These are phyloP conservation scores for Solanum neorickii DNA, from an alignment of 257 asterid species.

Conservation along the genomic window DNA sequence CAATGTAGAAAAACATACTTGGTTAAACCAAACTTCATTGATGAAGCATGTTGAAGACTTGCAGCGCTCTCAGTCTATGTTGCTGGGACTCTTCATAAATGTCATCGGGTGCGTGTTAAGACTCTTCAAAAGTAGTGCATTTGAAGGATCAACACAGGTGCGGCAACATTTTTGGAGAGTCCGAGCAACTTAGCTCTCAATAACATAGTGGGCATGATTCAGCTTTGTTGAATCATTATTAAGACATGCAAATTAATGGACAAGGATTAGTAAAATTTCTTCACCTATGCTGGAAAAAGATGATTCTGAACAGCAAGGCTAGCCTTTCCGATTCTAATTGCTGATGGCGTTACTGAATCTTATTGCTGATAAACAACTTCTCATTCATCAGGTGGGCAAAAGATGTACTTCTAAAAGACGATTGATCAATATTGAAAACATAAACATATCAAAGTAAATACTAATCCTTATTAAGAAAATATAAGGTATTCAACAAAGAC, in stretches of 20 bases:
- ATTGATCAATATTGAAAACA: not conserved
- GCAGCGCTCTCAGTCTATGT: not conserved
- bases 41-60: not conserved
- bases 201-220: not conserved
- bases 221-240: not conserved
- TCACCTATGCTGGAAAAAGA: not conserved
- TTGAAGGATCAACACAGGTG: not conserved
- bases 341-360: not conserved
- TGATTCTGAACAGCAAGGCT: not conserved
- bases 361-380: not conserved
- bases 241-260: not conserved
- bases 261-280: not conserved
- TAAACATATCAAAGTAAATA: not conserved
- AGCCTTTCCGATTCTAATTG: not conserved
- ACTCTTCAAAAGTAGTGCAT: not conserved
- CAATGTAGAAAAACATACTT: not conserved
- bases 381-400: not conserved
- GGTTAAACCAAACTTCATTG: not conserved
- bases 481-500: constrained; percentile 53
- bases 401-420: not conserved
- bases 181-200: not conserved
- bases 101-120: not conserved
- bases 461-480: constrained; percentile 34
- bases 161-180: not conserved
- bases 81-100: not conserved